Base-by-base conservation (phyloP, 257 asterid genomes). In the Solanum appendiculatum region DNA sequence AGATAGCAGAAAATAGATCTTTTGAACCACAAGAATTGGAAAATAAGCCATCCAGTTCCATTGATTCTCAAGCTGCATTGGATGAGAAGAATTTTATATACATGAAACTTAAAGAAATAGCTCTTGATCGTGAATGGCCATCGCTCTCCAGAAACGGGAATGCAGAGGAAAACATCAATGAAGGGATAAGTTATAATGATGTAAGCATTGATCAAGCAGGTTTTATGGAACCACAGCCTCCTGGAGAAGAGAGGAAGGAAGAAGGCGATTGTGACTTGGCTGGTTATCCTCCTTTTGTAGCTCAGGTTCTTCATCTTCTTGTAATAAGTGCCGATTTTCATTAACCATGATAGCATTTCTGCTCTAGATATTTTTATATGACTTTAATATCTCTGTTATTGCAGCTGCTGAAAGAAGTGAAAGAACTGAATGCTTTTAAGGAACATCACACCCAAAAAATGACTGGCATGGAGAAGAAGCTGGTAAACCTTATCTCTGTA, bases 91-190 rank as follows among this genome's bases (percentile, higher is more conserved):
- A 88, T 42, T 88, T 90, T 73, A 91, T 93, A 39, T 87, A 78
- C 90, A 73, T 68, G 95, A 91, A 96, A 85, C 87, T 95, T 86
- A 92, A 91, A 90, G 94, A 95, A 86, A 58, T 95, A 91, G 91
- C 89, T 82, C 80, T 77, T 70, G 70, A 51, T 36, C 37, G 74
- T 63, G 92, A 68, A 82, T 18, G 8, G 25, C 39, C 88, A 37
- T 89, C 87, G 72, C 86, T 87, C 69, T 78, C 87, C 85, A 58
- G 31, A 64, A 85, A 39, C 20, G 91, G 66, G 27, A 80, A 70
- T 83, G 82, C 39, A 33, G 87, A 75, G 82, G 92, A 90, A 90
- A 85, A 78, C 73, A 86, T 90, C 85, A 48, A 87, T 83, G 81
- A 78, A 29, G 70, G 70, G 84, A 91, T 89, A 89, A 75, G 84